phyloP scores from a whole-genome alignment of 306 rosid species.

The Abrus precatorius region DNA sequence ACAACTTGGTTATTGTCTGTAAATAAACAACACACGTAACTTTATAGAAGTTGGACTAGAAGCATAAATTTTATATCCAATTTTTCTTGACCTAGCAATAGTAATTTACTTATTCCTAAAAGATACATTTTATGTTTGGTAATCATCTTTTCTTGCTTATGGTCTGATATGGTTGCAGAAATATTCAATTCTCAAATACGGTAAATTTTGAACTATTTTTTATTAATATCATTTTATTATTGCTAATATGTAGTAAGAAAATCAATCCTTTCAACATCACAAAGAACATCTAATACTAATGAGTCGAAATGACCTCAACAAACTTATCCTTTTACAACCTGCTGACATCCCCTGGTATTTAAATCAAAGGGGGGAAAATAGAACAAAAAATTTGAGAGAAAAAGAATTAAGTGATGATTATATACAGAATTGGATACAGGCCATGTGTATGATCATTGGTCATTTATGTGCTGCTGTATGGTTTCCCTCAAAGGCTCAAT shows the following conservation, averaged over 20 bases:
- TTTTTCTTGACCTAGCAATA: slow-evolving; percentile 1
- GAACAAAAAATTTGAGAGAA: slow-evolving; percentile 38
- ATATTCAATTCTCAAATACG: background rate
- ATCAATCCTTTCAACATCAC: slow-evolving; percentile 35
- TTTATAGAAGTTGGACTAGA: slow-evolving; percentile 14
- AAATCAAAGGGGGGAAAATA: slow-evolving; percentile 41
- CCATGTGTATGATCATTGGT: slow-evolving; percentile 22
- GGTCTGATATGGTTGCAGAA: slow-evolving; percentile 11
- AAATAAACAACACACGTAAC: slow-evolving; percentile 19
- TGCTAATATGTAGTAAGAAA: slow-evolving; percentile 2
- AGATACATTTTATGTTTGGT: background rate
- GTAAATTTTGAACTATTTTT: background rate
- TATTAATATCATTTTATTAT: background rate
- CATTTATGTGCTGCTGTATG: slow-evolving; percentile 25
- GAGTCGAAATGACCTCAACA: slow-evolving; percentile 33
- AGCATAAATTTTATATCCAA: slow-evolving; percentile 22
- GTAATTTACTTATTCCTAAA: slow-evolving; percentile 22
- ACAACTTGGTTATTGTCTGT: slow-evolving; percentile 39
- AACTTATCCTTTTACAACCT: slow-evolving; percentile 56
- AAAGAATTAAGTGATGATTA: slow-evolving; percentile 33
- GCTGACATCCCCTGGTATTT: slow-evolving; percentile 46
- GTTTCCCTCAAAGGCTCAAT: background rate
- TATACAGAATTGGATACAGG: slow-evolving; percentile 41
- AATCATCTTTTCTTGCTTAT: slow-evolving; percentile 2
- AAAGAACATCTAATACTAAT: slow-evolving; percentile 37